Evolutionary conservation across 306 rosid species (phyloP), one percentile per base, ranked within the genome.

Genomic region (Corylus avellana): DNA sequence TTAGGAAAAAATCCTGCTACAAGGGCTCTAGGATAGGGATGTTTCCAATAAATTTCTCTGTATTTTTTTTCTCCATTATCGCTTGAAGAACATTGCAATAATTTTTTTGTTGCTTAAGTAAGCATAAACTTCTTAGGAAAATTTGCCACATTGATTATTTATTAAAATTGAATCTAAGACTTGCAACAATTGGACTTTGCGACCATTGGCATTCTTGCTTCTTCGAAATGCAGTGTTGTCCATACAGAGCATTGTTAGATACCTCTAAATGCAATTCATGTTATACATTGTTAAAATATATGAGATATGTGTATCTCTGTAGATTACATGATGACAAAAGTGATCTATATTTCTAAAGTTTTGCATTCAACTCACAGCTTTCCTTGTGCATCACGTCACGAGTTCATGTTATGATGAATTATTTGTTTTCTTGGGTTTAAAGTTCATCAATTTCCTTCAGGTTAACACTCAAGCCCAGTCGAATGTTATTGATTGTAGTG

Each of bases 401-500:
- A 16, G 29, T 57, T 69, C 46, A 70, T 56, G 18, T 57, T 39
- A 20, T 22, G 17, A 18, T 53, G 42, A 58, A 69, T n/a, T 68
- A 22, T 55, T 25, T 8, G 53, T 59, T 63, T 48, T 46, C 32
- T 13, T 48, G 59, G 57, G 51, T 58, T 70, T 75, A 29, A 49
- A 37, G 55, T 49, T 81, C 39, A 4, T 69, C 35, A 10, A 37
- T 81, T 71, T 4, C 12, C 68, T 18, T 59, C 78, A 91, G 92
- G 91, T 92, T 18, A 94, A 94, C 82, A 94, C 98, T 50, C 95
- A 92, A 83, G 93, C 98, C 2, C 91, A 76, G 42, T 81, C 97
- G 25, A 75, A 67, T 68, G 86, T 94, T 18, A 69, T 89, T 50
- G 97, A 91, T 80, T 92, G 97, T 75, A 86, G 90, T 55, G 89